Percentiles rank a stretch among this genome's conserved stretches.
phyloP scores from a whole-genome alignment of 2,329 filamentous ascomycete species.

The Arthrobotrys sinensis region DNA sequence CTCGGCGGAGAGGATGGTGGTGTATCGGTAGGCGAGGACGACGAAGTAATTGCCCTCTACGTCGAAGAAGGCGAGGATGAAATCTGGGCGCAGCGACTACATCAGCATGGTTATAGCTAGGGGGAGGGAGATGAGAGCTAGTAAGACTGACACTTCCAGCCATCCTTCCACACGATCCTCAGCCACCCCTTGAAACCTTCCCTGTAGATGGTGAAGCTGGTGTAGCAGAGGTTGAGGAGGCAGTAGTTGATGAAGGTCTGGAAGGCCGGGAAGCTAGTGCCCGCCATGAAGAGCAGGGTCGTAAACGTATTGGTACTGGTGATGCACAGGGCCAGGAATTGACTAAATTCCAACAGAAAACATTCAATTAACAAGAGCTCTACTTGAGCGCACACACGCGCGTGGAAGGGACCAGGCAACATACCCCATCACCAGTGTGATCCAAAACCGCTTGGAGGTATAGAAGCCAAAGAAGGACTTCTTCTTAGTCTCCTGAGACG shows the following conservation, averaged over 20 bases:
- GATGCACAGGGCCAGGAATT: slow-evolving; percentile 89
- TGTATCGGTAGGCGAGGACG: slow-evolving; percentile 92
- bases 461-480: slow-evolving; percentile 76
- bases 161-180: slow-evolving; percentile 77
- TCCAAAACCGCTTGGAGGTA: slow-evolving; percentile 87
- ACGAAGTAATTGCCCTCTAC: slow-evolving; percentile 99
- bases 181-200: slow-evolving; percentile 82
- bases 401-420: slow-evolving; percentile 63
- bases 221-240: slow-evolving; percentile 85
- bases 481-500: slow-evolving; percentile 51
- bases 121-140: background rate
- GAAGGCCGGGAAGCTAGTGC: slow-evolving; percentile 91
- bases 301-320: slow-evolving; percentile 94
- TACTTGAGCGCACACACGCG: background rate
- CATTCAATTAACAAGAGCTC: slow-evolving; percentile 47
- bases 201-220: slow-evolving; percentile 81
- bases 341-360: slow-evolving; percentile 72
- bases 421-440: slow-evolving; percentile 82
- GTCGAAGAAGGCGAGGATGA: slow-evolving; percentile 92
- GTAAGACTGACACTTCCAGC: slow-evolving; percentile 80
- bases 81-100: slow-evolving; percentile 69
- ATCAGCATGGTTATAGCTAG: background rate
- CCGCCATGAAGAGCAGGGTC: slow-evolving; percentile 77
- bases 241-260: slow-evolving; percentile 97
- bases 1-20: slow-evolving; percentile 91